Evolutionary conservation across 2,329 filamentous ascomycete species (phyloP), one percentile per base, ranked within the genome.

Genomic region (Pseudopithomyces maydicus): DNA sequence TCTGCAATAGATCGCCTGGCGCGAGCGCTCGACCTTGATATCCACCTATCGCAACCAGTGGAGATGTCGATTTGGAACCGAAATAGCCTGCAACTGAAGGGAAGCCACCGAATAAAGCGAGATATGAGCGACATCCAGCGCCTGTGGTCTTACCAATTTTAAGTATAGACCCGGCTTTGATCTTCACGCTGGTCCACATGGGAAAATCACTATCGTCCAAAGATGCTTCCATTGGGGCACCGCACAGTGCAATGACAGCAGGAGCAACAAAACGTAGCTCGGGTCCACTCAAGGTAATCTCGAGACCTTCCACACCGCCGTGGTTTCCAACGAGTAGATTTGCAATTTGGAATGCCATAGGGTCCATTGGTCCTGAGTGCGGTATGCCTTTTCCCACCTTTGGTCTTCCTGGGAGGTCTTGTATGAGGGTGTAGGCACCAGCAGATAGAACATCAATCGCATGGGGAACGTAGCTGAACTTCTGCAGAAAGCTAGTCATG

Each of bases 341-440:
- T 2, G 84, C 85, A 26, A 87, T 77, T 22, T 81, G 80, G 44
- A 84, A 82, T 1, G 83, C 79, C n/a, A 88, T 66, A 0, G 80
- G 77, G 64, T 88, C 86, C 85, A 88, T 88, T 0, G 86, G 84
- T 0, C 86, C 86, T 3, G 81, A 79, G 32, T 85, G 82, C 3
- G 82, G 82, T 47, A 88, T 83, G 6, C 85, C 86, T 64, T 81
- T 81, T 1, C 85, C 85, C 2, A 86, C 77, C 0, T 77, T 79
- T 2, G 82, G 80, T n/a, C 86, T 75, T 0, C 81, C 85, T 0
- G 84, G 84, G 45, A 81, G 80, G 58, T 88, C 85, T 68, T 88
- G 82, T 1, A 88, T 77, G 1, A 84, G 73, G 0, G 85, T 87
- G 58, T 85, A 85, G 0, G 82, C 80, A 6, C 85, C 85, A 4